Evolutionary conservation across 2,329 filamentous ascomycete genomes (phyloP), one percentile per base, ranked within the genome.

Genomic region (Microcyclosporella mali): DNA sequence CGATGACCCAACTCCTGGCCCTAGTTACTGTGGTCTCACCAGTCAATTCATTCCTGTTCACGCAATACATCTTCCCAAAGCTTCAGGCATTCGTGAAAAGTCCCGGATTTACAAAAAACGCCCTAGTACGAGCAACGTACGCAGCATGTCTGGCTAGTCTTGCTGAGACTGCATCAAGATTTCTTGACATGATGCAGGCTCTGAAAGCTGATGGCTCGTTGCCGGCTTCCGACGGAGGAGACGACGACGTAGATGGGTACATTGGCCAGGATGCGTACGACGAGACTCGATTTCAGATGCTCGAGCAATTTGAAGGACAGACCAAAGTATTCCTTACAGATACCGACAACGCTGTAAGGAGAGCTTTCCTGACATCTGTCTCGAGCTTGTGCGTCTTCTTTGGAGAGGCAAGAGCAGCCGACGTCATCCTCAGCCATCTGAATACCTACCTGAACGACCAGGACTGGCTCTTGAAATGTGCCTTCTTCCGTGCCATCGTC

Each of bases 401-500:
- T 54, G 88, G 88, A 2, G 89, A 85, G 47, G 77, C 82, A n/a
- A 84, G 88, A 58, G 85, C 90, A 1, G 95, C 94, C 62, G 92
- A 98, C 60, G 87, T 98, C n/a, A 82, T 98, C 12, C 71, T 98
- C 16, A 94, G 88, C 25, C 92, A 98, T 67, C 72, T 98, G 19
- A 97, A 97, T 60, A 98, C 92, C 0, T 98, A 98, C 57, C 70
- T 98, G 7, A 98, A 98, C 54, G 92, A 97, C 57, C 81, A 84
- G 32, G 89, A 98, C 62, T 98, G 92, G 92, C 88, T 88, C 63
- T 70, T 98, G 25, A 95, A 95, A 64, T 95, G 88, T 57, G 88
- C 90, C 2, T 97, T 97, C 61, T 95, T 98, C 58, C 89, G 95
- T 59, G 87, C 88, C 0, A 88, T 97, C 18, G 87, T 97, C 12